Evolutionary conservation across 129 eudicot species (phyloP).

Genomic region (Flaveria trinervia): DNA sequence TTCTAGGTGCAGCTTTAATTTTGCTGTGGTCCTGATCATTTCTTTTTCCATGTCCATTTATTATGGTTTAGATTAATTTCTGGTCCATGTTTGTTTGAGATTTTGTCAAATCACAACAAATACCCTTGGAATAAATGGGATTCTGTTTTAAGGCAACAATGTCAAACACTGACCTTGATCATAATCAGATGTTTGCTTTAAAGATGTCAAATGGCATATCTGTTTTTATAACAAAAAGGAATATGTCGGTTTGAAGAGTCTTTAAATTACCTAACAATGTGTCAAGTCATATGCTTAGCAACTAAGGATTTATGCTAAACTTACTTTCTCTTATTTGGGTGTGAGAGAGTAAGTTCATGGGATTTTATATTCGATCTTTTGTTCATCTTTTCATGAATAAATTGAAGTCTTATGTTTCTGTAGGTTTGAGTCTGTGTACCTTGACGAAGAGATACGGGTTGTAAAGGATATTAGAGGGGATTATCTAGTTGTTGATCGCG

Average conservation of each 20-base stretch:
- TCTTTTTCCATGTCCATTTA: too few species aligned
- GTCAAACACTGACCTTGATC: too few species aligned
- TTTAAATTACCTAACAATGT: background rate
- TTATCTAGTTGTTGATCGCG: constrained; percentile 81
- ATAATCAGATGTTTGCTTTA: too few species aligned
- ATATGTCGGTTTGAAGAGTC: background rate
- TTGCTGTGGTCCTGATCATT: too few species aligned
- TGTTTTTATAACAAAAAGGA: background rate
- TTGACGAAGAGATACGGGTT: constrained; percentile 81
- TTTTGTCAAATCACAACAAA: too few species aligned
- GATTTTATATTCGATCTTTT: background rate
- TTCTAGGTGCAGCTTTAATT: too few species aligned
- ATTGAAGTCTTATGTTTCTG: constrained; percentile 32
- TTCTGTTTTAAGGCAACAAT: too few species aligned
- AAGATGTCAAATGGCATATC: too few species aligned
- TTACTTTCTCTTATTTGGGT: constrained; percentile 2
- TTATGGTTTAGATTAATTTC: too few species aligned
- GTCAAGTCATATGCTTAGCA: background rate
- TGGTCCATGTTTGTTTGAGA: too few species aligned
- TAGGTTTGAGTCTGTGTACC: constrained; percentile 81
- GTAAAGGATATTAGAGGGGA: constrained; percentile 89
- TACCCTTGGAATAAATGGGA: too few species aligned
- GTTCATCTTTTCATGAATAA: constrained; percentile 2
- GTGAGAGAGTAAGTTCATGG: background rate
- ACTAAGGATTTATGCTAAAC: background rate